Conservation (phyloP, 2,329 filamentous ascomycete species). For the Sphaceloma murrayae region DNA sequence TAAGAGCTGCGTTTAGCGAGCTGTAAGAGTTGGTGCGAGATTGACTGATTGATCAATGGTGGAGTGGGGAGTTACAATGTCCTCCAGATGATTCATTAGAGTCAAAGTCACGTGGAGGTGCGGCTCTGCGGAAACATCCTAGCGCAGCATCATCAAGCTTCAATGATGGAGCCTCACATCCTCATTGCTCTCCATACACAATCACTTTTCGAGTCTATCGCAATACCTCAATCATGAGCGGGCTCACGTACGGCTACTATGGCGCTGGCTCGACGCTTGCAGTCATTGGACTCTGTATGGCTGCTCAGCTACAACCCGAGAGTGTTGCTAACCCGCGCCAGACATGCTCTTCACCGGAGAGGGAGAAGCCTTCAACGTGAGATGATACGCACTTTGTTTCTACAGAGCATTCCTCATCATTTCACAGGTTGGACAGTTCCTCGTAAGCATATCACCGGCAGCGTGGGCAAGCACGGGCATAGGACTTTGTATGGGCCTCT, state of each 20-base stretch:
- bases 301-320: constrained; percentile 12
- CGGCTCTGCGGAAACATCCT: background rate
- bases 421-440: constrained; percentile 72
- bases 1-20: too few relatives aligned
- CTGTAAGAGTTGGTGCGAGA: too few relatives aligned
- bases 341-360: constrained; percentile 98
- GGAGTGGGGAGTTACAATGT: too few relatives aligned
- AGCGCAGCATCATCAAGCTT: constrained; percentile 8
- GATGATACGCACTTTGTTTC: too few relatives aligned
- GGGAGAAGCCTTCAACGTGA: constrained; percentile 90
- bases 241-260: constrained; percentile 30
- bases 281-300: constrained; percentile 32
- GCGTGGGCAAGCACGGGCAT: constrained; percentile 89
- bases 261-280: constrained; percentile 28
- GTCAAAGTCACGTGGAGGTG: background rate
- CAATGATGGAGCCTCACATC: constrained; percentile 11
- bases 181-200: background rate
- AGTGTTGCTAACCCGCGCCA: constrained; percentile 36
- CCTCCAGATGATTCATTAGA: background rate
- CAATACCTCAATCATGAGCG: constrained; percentile 22
- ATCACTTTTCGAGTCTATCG: background rate
- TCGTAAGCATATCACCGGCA: constrained; percentile 88
- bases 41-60: too few relatives aligned
- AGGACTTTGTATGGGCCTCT: constrained; percentile 86
- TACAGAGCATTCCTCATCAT: too few relatives aligned